Percentiles rank a stretch among this genome's conserved stretches.
phyloP scores from a whole-genome alignment of 2,329 filamentous ascomycete genomes.

The Penicillium sp. region DNA sequence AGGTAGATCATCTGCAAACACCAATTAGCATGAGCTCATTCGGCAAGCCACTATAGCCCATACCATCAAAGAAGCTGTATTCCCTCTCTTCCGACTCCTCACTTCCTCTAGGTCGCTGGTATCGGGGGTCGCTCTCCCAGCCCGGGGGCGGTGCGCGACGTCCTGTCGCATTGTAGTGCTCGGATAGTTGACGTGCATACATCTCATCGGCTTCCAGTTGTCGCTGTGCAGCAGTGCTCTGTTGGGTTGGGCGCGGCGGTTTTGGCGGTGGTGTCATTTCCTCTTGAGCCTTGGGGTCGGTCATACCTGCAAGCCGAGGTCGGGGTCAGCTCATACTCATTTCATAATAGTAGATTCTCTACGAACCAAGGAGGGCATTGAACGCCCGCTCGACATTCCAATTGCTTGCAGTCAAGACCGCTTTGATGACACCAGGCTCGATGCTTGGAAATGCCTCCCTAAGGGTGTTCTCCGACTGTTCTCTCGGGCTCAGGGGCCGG shows the following conservation, averaged over 20 bases:
- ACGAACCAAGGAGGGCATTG: conserved; percentile 80
- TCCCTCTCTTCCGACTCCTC: conserved; percentile 67
- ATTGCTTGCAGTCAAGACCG: conserved; percentile 79
- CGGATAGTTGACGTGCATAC: conserved; percentile 87
- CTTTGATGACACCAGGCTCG: conserved; percentile 76
- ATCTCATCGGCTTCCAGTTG: conserved; percentile 89
- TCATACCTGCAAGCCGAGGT: conserved; percentile 59
- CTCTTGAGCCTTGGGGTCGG: conserved; percentile 69
- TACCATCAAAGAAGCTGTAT: conserved; percentile 83
- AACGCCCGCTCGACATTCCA: conserved; percentile 91
- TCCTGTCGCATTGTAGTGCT: conserved; percentile 68
- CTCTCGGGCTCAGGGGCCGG: conserved; percentile 72
- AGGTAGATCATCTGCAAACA: conserved; percentile 72
- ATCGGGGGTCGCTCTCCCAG: conserved; percentile 33
- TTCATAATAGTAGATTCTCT: neutral
- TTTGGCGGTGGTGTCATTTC: conserved; percentile 66
- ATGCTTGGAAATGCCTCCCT: conserved; percentile 91
- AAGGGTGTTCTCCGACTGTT: conserved; percentile 82
- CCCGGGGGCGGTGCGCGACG: conserved; percentile 33
- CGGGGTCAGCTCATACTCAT: conserved; percentile 2
- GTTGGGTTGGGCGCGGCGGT: conserved; percentile 70
- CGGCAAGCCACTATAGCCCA: neutral
- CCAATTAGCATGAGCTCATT: conserved; percentile 12
- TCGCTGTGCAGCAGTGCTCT: conserved; percentile 59
- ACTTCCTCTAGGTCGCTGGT: conserved; percentile 51